Evolutionary conservation across 441 rosid species (phyloP), one percentile per base, ranked within the genome.

Genomic region (Codiaeum variegatum): DNA sequence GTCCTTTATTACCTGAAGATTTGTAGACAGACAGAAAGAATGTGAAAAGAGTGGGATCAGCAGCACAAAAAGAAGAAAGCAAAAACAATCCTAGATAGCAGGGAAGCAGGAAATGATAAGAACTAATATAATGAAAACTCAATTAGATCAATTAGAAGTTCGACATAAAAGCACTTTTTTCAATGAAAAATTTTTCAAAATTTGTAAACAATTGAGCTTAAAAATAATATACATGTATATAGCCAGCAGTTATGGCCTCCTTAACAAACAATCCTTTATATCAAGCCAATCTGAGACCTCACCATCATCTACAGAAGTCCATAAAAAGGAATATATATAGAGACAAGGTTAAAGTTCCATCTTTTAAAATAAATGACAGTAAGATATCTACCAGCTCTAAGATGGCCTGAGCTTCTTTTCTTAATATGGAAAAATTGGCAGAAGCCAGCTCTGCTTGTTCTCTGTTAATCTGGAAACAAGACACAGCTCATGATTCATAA

Each of bases 391-490:
- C 97, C 95, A 91, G 78, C 86, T 91, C 97, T 85, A 95, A 85
- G 84, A 95, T 79, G 67, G 92, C 85, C 76, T 88, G 99, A 72
- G 91, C 94, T 79, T 95, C 99, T 82, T 89, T 95, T 83, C 88
- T 88, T 77, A 95, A 55, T 64, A 93, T 85, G 64, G 92, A 85
- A 81, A 95, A 92, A 83, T 93, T 91, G 60, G 93, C 88, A 67
- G 78, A 93, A 47, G 91, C 90, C 77, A 95, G 88, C 67, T 93
- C 98, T 58, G 90, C 89, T 77, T 95, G 99, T 71, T 95, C 99
- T 85, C 84, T 87, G 82, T 93, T 90, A 74, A 93, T 79, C 98
- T 94, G 88, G 65, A 80, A 81, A 67, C 47, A 80, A 76, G 61
- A 75, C 40, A 68, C 34, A 56, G 18, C 44, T 71, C 71, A 78